Evolutionary conservation across 31 red algal species (phyloP), one percentile per base, ranked within the genome.

Genomic region (Porphyra umbilicalis): DNA sequence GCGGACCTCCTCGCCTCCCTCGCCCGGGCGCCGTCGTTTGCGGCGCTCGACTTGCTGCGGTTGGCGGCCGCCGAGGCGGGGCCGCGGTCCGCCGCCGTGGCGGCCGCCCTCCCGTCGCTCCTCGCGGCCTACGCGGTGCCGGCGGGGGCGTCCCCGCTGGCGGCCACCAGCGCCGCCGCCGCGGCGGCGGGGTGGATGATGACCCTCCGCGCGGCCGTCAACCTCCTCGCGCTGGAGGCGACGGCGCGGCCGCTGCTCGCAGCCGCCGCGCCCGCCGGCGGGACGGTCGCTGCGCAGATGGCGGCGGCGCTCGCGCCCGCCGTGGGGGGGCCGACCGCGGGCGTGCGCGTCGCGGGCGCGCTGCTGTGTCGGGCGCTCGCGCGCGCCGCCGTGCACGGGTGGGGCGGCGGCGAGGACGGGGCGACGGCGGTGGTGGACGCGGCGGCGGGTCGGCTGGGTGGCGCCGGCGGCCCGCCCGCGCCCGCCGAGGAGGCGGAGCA

Each of bases 31-130:
- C 80, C 80, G 18, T 32, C 83, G 15, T 93, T 89, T 78, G 85
- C 91, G 42, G 86, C 75, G n/a, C 83, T 93, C 6, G 91, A 93
- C 77, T 79, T 89, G 57, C 75, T 93, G 44, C 83, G 91, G 16
- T 34, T 93, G 9, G 76, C 84, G 33, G 44, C 76, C 8, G 38
- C 77, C 11, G 75, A 79, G 35, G 39, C 80, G 3, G 38, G 36
- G 1, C 77, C 38, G 39, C 68, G 44, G 0, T 6, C 74, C 0
- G 10, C 76, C 57, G 82, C 85, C 57, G 16, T 44, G 0, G 34
- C 80, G 7, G 15, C 77, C 39, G 85, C 81, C 5, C 79, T 40
- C 18, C 36, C 79, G 13, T 32, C 34, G 29, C 80, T 83, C 5
- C 11, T 87, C 8, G 81, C 76, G 33, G 40, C 75, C n/a, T 83